A percentile compares a stretch with the other conserved stretches of the same genome.
These are phyloP conservation scores for Fomitopsis betulina DNA, from an alignment of 1,284 basidiomycete species.

Conservation along the genomic window DNA sequence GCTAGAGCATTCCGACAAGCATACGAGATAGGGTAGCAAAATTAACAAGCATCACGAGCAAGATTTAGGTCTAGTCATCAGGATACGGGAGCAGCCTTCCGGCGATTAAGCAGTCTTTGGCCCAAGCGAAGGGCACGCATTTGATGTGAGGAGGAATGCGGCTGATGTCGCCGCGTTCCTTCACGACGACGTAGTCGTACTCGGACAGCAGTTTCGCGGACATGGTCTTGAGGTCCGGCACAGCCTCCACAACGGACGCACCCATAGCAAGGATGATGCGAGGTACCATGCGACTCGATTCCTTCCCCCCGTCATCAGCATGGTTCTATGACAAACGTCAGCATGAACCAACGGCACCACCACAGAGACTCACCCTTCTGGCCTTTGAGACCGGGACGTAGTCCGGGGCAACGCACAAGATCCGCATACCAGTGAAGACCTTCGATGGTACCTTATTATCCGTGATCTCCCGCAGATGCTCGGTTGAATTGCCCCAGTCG, in stretches of 20 bases:
- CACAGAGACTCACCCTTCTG: constrained; percentile 31
- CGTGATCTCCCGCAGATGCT: constrained; percentile 54
- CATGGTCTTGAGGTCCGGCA: constrained; percentile 34
- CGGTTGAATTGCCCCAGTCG: constrained; percentile 58
- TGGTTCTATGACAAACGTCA: constrained; percentile 2
- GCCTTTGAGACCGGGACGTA: constrained; percentile 41
- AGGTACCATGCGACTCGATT: constrained; percentile 33
- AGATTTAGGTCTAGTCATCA: not conserved
- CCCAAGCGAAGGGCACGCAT: constrained; percentile 60
- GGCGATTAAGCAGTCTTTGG: constrained; percentile 77
- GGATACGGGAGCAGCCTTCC: constrained; percentile 39
- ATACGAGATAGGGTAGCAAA: not conserved
- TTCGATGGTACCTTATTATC: constrained; percentile 51
- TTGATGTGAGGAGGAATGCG: constrained; percentile 26
- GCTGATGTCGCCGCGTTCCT: constrained; percentile 35
- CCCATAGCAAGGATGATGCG: constrained; percentile 73
- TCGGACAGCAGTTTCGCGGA: constrained; percentile 24
- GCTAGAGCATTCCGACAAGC: not conserved
- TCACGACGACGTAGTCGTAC: constrained; percentile 67
- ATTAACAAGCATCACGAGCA: not conserved
- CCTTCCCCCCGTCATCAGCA: constrained; percentile 18
- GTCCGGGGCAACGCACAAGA: constrained; percentile 54
- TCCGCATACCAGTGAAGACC: constrained; percentile 43
- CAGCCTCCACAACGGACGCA: constrained; percentile 60
- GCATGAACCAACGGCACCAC: not conserved